phyloP scores from a whole-genome alignment of 1,139 yeast species.

The Diutina ranongensis region DNA sequence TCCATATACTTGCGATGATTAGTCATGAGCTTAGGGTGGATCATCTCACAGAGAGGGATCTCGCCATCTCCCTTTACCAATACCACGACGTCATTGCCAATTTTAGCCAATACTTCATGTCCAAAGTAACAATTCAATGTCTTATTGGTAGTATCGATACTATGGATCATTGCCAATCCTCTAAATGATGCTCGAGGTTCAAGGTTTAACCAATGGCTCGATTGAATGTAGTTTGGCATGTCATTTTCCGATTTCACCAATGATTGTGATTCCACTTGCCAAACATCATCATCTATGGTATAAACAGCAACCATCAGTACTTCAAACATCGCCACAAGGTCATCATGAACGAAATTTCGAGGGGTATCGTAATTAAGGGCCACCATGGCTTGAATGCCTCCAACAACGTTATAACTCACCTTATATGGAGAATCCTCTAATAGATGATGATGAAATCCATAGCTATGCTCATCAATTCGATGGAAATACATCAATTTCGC shows the following conservation, averaged over 20 bases:
- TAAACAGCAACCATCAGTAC: background rate
- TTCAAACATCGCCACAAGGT: background rate
- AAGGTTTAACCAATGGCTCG: background rate
- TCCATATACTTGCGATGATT: background rate
- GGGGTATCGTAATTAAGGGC: background rate
- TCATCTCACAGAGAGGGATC: background rate
- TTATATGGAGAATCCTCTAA: background rate
- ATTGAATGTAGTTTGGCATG: background rate
- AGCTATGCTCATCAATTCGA: background rate
- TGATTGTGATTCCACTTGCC: background rate
- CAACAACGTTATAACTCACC: background rate
- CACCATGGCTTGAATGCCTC: background rate
- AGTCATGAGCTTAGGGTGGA: background rate
- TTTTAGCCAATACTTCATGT: background rate
- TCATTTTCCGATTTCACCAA: background rate
- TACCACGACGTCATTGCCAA: background rate
- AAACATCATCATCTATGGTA: background rate
- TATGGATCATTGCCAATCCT: slow-evolving; percentile 4
- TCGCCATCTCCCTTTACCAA: slow-evolving; percentile 5
- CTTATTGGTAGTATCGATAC: background rate
- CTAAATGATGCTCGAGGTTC: background rate
- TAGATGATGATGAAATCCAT: background rate
- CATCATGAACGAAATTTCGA: background rate
- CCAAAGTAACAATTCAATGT: background rate
- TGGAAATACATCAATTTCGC: background rate